Evolutionary conservation across 768 basidiomycete genomes (phyloP).

Genomic region (Russula abietina): DNA sequence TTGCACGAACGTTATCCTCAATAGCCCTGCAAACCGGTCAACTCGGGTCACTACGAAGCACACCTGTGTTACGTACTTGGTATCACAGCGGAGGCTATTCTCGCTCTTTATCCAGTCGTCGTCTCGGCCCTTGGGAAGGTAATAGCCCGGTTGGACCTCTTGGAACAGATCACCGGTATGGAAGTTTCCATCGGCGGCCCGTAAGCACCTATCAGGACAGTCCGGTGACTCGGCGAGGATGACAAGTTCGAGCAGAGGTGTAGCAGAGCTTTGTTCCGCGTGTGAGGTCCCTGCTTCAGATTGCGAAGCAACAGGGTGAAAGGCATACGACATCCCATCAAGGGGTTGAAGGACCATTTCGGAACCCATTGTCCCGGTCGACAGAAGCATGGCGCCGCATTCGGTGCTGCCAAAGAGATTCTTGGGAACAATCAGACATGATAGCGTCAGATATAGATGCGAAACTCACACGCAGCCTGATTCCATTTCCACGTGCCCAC

Average conservation of each 20-base stretch:
- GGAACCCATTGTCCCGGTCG: slow-evolving; percentile 40
- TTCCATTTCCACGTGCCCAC: slow-evolving; percentile 58
- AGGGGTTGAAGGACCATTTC: slow-evolving; percentile 51
- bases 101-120: slow-evolving; percentile 87
- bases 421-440: slow-evolving; percentile 35
- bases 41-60: background rate
- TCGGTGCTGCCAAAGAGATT: slow-evolving; percentile 82
- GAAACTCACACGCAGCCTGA: slow-evolving; percentile 53
- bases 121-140: slow-evolving; percentile 63
- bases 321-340: slow-evolving; percentile 62
- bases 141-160: slow-evolving; percentile 51
- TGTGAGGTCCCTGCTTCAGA: slow-evolving; percentile 28
- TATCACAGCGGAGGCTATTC: slow-evolving; percentile 72
- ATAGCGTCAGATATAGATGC: slow-evolving; percentile 21
- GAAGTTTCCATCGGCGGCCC: slow-evolving; percentile 60
- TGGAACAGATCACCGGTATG: slow-evolving; percentile 81
- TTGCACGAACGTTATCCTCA: slow-evolving; percentile 66
- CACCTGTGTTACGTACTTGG: slow-evolving; percentile 40
- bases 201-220: slow-evolving; percentile 56
- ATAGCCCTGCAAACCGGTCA: slow-evolving; percentile 44
- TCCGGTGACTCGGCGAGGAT: slow-evolving; percentile 62
- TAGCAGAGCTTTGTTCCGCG: slow-evolving; percentile 43
- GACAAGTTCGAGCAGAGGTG: slow-evolving; percentile 57
- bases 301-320: slow-evolving; percentile 49
- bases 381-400: slow-evolving; percentile 65